Conservation (phyloP, 306 rosid genomes). For the Gillenia trifoliata region DNA sequence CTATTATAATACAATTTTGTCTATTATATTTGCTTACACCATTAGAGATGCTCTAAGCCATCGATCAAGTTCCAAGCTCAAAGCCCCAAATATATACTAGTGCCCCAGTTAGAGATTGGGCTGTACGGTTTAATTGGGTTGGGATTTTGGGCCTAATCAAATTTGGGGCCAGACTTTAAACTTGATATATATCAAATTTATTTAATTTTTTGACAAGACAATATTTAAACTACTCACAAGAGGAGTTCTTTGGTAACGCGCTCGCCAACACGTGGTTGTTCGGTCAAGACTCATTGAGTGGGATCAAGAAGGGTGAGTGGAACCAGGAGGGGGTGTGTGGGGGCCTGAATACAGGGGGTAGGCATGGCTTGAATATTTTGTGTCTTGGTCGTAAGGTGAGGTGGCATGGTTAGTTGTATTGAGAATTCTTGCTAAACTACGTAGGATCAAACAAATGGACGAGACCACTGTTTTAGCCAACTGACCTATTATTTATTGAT, state of each 20-base stretch:
- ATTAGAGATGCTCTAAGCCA: no score
- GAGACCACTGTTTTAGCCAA: background rate
- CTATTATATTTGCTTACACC: no score
- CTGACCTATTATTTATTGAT: background rate
- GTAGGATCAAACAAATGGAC: background rate
- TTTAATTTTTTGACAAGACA: background rate
- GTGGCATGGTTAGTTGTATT: background rate
- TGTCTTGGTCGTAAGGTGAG: background rate
- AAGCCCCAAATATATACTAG: no score
- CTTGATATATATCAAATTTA: no score
- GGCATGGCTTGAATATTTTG: no score
- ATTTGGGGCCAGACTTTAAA: no score
- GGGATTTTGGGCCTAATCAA: no score
- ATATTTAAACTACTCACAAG: background rate
- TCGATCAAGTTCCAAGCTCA: no score
- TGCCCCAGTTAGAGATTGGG: no score
- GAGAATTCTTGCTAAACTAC: background rate
- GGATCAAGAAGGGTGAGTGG: background rate
- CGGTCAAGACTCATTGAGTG: background rate
- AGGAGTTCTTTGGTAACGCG: no score
- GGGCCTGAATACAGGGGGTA: background rate
- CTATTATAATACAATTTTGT: no score
- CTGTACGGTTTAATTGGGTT: no score
- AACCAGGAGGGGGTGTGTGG: background rate
- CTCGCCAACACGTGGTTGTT: background rate